These are phyloP conservation scores for Solanum hybrid DNA, from an alignment of 305 asterid species.

Conservation along the genomic window DNA sequence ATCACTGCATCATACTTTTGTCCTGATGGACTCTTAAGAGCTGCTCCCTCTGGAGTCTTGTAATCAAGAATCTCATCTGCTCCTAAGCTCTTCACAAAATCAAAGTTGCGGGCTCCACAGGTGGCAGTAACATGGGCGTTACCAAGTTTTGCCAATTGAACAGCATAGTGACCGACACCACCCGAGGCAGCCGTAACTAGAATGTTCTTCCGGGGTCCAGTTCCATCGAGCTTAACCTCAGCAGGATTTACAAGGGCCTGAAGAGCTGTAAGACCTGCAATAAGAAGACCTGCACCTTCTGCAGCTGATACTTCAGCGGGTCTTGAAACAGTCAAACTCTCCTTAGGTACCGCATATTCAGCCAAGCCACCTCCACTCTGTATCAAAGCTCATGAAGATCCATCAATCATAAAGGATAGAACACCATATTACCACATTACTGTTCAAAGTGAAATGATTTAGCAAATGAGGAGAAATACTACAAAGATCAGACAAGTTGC, in stretches of 20 bases:
- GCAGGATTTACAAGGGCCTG: conserved; percentile 39
- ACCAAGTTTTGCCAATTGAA: conserved; percentile 72
- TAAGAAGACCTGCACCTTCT: conserved; percentile 44
- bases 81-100: conserved; percentile 52
- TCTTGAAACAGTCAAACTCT: conserved; percentile 27
- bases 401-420: neutral
- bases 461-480: neutral
- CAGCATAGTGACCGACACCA: conserved; percentile 67
- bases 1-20: conserved; percentile 54
- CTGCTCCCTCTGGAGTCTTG: conserved; percentile 55
- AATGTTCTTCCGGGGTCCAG: conserved; percentile 42
- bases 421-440: neutral
- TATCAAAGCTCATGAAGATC: neutral
- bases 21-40: conserved; percentile 63
- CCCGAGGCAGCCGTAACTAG: conserved; percentile 61
- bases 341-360: conserved; percentile 46
- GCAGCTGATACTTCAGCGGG: conserved; percentile 52
- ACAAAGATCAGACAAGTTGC: neutral
- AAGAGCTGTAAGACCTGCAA: conserved; percentile 55
- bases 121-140: conserved; percentile 68
- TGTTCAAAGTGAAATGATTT: neutral
- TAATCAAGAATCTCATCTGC: conserved; percentile 73
- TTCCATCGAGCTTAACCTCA: conserved; percentile 41
- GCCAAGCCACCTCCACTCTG: conserved; percentile 51
- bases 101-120: conserved; percentile 58